These are phyloP conservation scores for Lentithecium fluviatile DNA, from an alignment of 495 filamentous ascomycete genomes.

Conservation along the genomic window DNA sequence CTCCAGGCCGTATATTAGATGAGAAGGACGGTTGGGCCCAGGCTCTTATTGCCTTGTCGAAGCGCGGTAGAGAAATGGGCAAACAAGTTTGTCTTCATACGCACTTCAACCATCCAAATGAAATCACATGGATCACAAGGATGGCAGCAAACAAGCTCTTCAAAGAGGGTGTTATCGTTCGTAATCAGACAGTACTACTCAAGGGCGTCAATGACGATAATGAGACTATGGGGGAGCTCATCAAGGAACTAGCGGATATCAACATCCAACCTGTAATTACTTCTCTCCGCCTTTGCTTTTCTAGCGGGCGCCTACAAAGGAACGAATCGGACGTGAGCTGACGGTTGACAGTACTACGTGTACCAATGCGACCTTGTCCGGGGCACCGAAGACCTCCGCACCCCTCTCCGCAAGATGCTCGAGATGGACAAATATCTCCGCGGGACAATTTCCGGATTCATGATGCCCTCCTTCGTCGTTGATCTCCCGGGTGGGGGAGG, in stretches of 20 bases:
- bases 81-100: constrained; percentile 62
- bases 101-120: constrained; percentile 61
- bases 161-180: constrained; percentile 50
- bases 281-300: constrained; percentile 1
- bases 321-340: constrained; percentile 4
- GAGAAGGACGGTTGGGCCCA: constrained; percentile 52
- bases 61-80: constrained; percentile 49
- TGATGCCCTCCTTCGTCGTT: constrained; percentile 59
- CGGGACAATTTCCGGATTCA: constrained; percentile 59
- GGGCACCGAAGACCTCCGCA: constrained; percentile 60
- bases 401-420: constrained; percentile 56
- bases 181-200: constrained; percentile 51
- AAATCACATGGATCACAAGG: constrained; percentile 59
- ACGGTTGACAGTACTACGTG: constrained; percentile 51
- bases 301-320: not conserved
- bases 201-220: constrained; percentile 56
- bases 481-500: constrained; percentile 62
- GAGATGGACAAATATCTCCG: constrained; percentile 54
- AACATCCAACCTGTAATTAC: constrained; percentile 53
- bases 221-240: constrained; percentile 52
- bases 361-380: constrained; percentile 61
- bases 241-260: constrained; percentile 54
- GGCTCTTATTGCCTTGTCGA: constrained; percentile 49
- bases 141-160: constrained; percentile 52
- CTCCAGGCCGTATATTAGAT: constrained; percentile 53